Conservation (phyloP, 2,329 filamentous ascomycete species). For the Hypoxylon sp. region DNA sequence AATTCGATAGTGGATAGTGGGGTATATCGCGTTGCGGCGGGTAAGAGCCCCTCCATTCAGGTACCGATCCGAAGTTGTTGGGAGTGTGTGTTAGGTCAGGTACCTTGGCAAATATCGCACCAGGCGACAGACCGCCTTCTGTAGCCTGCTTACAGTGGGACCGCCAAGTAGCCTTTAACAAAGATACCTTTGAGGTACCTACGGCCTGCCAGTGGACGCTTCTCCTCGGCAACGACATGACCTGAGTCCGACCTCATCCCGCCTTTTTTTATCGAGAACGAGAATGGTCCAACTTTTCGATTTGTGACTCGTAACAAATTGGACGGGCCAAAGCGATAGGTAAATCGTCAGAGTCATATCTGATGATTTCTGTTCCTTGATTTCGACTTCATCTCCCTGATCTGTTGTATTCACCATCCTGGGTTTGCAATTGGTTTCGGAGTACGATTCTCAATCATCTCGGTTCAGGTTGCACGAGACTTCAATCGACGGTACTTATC, state of each 20-base stretch:
- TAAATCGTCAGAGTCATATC: neutral
- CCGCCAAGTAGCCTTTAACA: slow-evolving; percentile 5
- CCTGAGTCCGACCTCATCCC: slow-evolving; percentile 23
- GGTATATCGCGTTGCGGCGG: slow-evolving; percentile 3
- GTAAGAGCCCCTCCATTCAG: neutral
- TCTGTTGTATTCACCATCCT: neutral
- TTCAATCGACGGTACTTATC: neutral
- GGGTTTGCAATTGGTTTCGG: neutral
- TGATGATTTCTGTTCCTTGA: slow-evolving; percentile 2
- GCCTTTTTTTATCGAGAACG: slow-evolving; percentile 9
- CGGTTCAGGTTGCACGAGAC: neutral
- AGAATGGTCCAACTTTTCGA: slow-evolving; percentile 20
- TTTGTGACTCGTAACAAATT: neutral
- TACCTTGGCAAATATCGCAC: neutral
- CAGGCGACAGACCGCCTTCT: no score
- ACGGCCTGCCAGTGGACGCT: slow-evolving; percentile 6
- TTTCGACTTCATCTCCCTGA: neutral
- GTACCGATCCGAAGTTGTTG: neutral
- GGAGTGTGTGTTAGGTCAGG: neutral
- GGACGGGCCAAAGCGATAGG: neutral
- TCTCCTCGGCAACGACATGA: neutral
- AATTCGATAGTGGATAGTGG: slow-evolving; percentile 27
- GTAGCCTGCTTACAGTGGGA: no score
- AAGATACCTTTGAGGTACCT: neutral
- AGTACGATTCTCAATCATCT: neutral